These are phyloP conservation scores for Cyclotella choctawhatcheeana DNA, from an alignment of 108 stramenopile species.

Conservation along the genomic window DNA sequence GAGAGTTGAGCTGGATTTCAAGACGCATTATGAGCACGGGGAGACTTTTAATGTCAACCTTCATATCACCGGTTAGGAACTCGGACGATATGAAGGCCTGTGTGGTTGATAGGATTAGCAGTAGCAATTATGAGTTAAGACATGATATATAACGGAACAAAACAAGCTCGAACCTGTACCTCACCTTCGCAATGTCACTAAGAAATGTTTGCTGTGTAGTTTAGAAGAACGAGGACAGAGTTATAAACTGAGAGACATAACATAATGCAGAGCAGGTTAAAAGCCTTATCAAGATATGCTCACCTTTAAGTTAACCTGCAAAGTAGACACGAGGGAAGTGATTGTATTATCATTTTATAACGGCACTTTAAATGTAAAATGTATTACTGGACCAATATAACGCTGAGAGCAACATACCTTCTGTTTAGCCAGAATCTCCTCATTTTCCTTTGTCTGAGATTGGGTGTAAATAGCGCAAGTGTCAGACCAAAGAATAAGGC, in stretches of 20 bases:
- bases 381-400: not conserved
- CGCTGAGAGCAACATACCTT: not conserved
- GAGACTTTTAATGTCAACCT: not conserved
- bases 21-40: not conserved
- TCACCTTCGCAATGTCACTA: not conserved
- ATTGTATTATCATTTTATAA: no score
- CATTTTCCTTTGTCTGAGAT: not conserved
- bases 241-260: not conserved
- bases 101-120: not conserved
- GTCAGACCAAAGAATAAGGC: no score
- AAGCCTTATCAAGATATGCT: not conserved
- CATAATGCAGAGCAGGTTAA: not conserved
- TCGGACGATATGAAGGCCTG: not conserved
- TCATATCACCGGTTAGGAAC: conserved; percentile 8
- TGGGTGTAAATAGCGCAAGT: no score
- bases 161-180: no score
- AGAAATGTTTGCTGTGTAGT: not conserved
- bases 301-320: not conserved
- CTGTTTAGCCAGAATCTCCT: conserved; percentile 1
- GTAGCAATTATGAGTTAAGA: not conserved
- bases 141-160: no score
- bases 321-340: not conserved
- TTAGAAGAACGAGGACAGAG: not conserved
- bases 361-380: not conserved
- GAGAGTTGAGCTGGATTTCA: conserved; percentile 2